Evolutionary conservation across 2,329 filamentous ascomycete species (phyloP).

Genomic region (Aspergillus brasiliensis): DNA sequence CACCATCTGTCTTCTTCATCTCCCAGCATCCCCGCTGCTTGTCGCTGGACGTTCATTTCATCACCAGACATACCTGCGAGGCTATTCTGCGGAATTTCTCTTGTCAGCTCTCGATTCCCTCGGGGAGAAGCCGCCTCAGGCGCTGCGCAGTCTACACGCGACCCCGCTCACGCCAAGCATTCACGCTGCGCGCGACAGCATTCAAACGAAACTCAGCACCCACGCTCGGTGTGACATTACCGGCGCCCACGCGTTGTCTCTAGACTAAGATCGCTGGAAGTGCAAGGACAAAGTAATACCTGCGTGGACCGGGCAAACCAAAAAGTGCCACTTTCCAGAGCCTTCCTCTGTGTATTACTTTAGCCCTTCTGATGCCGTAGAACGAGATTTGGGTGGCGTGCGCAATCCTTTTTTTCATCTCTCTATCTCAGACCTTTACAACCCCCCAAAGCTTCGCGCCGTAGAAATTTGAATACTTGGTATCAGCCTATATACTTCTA

Average conservation of each 20-base stretch:
- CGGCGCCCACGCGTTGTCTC: slow-evolving; percentile 19
- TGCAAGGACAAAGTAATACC: slow-evolving; percentile 37
- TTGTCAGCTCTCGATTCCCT: background rate
- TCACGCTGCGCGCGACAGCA: slow-evolving; percentile 30
- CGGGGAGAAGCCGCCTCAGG: background rate
- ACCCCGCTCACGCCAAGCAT: slow-evolving; percentile 34
- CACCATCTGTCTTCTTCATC: slow-evolving; percentile 8
- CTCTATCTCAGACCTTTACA: slow-evolving; percentile 12
- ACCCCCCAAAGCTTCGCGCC: slow-evolving; percentile 28
- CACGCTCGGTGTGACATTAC: slow-evolving; percentile 18
- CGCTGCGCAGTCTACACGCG: slow-evolving; percentile 23
- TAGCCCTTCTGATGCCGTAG: slow-evolving; percentile 45
- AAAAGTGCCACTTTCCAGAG: slow-evolving; percentile 32
- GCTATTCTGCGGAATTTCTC: background rate
- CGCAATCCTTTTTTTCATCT: slow-evolving; percentile 22
- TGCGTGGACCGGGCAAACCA: slow-evolving; percentile 27
- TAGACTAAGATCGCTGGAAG: slow-evolving; percentile 24
- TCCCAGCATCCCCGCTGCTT: background rate
- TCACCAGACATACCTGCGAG: background rate
- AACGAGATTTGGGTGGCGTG: slow-evolving; percentile 36
- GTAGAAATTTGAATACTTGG: slow-evolving; percentile 40
- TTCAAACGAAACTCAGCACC: slow-evolving; percentile 21
- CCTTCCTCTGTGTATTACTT: slow-evolving; percentile 44
- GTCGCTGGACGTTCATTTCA: slow-evolving; percentile 2
- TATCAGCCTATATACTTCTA: slow-evolving; percentile 32